Evolutionary conservation across 1,284 basidiomycete genomes (phyloP).

Genomic region (Papiliotrema terrestris): DNA sequence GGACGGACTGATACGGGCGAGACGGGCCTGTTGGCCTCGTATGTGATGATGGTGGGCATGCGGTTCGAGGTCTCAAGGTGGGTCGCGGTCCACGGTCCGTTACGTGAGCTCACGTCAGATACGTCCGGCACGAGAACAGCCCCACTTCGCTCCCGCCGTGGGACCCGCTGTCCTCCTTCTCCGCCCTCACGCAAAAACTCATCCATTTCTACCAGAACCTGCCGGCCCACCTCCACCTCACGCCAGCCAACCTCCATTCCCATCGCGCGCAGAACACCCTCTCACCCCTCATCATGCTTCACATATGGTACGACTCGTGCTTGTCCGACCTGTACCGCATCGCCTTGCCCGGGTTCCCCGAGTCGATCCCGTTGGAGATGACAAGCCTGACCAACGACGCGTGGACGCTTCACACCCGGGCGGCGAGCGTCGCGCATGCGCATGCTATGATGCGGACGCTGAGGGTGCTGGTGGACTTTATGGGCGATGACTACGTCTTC

Average conservation of each 20-base stretch:
- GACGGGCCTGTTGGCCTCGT: too few species aligned
- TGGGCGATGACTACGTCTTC: constrained; percentile 15
- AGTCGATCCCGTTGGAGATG: constrained; percentile 7
- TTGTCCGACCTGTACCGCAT: constrained; percentile 14
- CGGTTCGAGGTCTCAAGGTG: too few species aligned
- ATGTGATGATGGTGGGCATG: too few species aligned
- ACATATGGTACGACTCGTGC: constrained; percentile 21
- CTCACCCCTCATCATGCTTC: constrained; percentile 18
- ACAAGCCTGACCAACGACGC: constrained; percentile 6
- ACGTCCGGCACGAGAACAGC: too few species aligned
- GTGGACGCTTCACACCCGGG: constrained; percentile 13
- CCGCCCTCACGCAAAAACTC: constrained; percentile 8
- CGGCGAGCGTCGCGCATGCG: constrained; percentile 11
- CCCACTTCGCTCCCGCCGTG: too few species aligned
- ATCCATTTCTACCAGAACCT: constrained; percentile 11
- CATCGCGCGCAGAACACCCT: constrained; percentile 18
- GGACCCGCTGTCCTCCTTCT: constrained; percentile 1
- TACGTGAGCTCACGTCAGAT: too few species aligned
- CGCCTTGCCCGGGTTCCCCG: constrained; percentile 17
- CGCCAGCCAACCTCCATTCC: constrained; percentile 16
- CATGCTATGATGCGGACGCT: constrained; percentile 9
- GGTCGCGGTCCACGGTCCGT: too few species aligned
- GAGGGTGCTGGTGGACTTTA: constrained; percentile 6
- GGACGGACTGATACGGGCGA: too few species aligned
- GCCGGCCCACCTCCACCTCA: constrained; percentile 13